Evolutionary conservation across 2,329 filamentous ascomycete species (phyloP), one percentile per base, ranked within the genome.

Genomic region (Helicocarpus griseus): DNA sequence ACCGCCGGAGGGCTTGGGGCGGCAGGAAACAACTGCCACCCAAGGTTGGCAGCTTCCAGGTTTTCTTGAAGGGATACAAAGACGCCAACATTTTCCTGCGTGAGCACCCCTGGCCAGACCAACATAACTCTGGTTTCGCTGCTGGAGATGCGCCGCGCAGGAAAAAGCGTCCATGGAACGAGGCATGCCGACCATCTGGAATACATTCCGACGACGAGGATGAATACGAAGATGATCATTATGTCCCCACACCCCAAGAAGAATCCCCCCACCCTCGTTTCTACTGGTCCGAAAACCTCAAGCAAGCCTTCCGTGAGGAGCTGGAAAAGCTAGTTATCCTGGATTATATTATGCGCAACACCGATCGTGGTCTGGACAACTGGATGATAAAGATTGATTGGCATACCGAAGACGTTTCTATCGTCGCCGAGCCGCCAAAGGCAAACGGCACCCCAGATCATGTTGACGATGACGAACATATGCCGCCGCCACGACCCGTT

Each of bases 361-460:
- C 93, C 1, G 93, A 98, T 67, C 81, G 93, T 70, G 93, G 93
- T 1, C 75, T 96, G 52, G 93, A 98, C 67, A 98, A 98, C 62
- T 98, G 93, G 93, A 98, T 98, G 93, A 89, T 98, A 65, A 93
- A 89, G 68, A 87, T 98, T 29, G 90, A 98, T 67, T 88, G 83
- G 77, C 80, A 89, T 60, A 83, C 80, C 2, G 82, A 93, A 62
- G 80, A 86, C 61, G 91, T 93, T 11, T 88, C 86, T 6, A 88
- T 98, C 57, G 84, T 86, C 14, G 89, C 89, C 0, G 89, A 96
- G 54, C 88, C 90, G 9, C 94, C 75, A 63, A 87, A 76, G 73
- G 77, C 76, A 51, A 80, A 83, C 48, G 61, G 69, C 47, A 52
- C 50, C n/a, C 50, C 61, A 28, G 70, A 73, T 29, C 67, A 72